Evolutionary conservation across 805 yeast genomes (phyloP).

Genomic region (Candida easanensis): DNA sequence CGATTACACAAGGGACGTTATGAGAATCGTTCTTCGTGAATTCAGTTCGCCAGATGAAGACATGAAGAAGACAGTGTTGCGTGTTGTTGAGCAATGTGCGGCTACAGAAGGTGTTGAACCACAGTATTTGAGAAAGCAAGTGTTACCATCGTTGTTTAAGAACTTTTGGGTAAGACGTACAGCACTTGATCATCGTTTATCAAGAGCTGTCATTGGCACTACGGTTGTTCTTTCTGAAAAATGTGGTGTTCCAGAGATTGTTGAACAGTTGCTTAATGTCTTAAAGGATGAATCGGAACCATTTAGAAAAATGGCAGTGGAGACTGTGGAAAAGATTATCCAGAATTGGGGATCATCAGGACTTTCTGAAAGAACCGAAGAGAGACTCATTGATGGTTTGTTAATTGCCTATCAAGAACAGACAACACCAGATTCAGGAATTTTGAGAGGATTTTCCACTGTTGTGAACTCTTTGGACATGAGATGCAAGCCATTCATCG

Average conservation of each 20-base stretch:
- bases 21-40: constrained; percentile 66
- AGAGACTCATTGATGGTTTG: constrained; percentile 74
- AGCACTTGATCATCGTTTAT: constrained; percentile 63
- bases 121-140: constrained; percentile 46
- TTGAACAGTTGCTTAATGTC: constrained; percentile 53
- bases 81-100: constrained; percentile 66
- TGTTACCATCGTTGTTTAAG: constrained; percentile 60
- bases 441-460: constrained; percentile 62
- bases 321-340: constrained; percentile 59
- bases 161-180: constrained; percentile 80
- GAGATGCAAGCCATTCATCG: constrained; percentile 67
- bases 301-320: constrained; percentile 74
- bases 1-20: constrained; percentile 72
- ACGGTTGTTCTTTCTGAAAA: constrained; percentile 64
- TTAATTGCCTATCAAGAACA: constrained; percentile 82
- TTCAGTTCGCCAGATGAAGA: constrained; percentile 84
- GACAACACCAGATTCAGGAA: constrained; percentile 47
- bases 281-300: constrained; percentile 84
- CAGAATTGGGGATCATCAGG: constrained; percentile 52
- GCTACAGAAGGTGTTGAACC: constrained; percentile 55
- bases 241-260: constrained; percentile 59
- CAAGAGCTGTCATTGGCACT: constrained; percentile 65
- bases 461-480: constrained; percentile 59
- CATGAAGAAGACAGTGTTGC: constrained; percentile 71
- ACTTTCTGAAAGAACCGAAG: constrained; percentile 57